Base-by-base conservation (phyloP, 2,329 filamentous ascomycete genomes). In the Alternaria infectoria region DNA sequence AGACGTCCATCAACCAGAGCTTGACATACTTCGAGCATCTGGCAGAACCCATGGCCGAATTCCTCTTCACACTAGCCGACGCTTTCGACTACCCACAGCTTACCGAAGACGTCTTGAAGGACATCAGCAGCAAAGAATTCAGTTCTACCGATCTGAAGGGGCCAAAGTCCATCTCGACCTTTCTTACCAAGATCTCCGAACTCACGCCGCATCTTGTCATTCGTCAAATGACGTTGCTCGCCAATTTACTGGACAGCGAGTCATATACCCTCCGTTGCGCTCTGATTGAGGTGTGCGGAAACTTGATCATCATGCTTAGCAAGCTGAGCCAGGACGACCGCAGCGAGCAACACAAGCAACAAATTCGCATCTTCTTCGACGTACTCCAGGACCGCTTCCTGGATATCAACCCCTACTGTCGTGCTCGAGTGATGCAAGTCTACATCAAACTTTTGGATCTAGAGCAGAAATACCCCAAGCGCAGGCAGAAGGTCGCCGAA, bases 11-110 rank as follows among this genome's bases (percentile, higher is more conserved):
- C 74, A 94, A 98, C 58, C 96, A 99, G 80, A 98, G 96, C 77
- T 83, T 99, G 69, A 97, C 96, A 6, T 99, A 99, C 79, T 99
- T 98, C 74, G 96, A 99, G 81, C 96, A 99, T 80, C 83, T 99
- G n/a, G 95, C 96, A 0, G 96, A 99, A 76, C 96, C 96, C 2
- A 99, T 99, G 96, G 96, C 96, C 30, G 96, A 99, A 79, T 97
- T 99, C 73, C 84, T 99, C 5, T 93, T 98, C 73, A 99, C 98
- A 74, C 85, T 99, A 25, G 91, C 94, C 1, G 94, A 98, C 78
- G 95, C 97, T 83, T 99, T 98, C 82, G 96, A 99, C 81, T 97
- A 98, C 77, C 92, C 94, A 15, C 96, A 99, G 75, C 86, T 99
- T 9, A 91, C 93, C 5, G 96, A 97, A 77, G 96, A 99, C 77